Evolutionary conservation across 129 eudicot species (phyloP).

Genomic region (Flaveria sonorensis): DNA sequence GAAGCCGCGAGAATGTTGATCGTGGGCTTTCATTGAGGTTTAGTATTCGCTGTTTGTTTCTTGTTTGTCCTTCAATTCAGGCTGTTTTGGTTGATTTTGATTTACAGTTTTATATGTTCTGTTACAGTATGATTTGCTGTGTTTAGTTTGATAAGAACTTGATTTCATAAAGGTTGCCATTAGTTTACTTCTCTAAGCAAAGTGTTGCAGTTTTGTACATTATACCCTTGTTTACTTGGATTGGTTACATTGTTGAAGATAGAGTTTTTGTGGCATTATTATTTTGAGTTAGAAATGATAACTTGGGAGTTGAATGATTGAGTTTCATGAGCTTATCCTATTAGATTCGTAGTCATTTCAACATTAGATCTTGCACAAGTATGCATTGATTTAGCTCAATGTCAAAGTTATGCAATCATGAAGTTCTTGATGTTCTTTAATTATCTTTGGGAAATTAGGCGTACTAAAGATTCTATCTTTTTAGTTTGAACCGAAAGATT

Average conservation of each 20-base stretch:
- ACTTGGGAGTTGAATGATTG: background rate
- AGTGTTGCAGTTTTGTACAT: background rate
- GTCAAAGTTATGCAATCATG: constrained; percentile 3
- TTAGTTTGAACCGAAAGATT: background rate
- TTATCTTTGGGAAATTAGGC: background rate
- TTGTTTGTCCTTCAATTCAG: background rate
- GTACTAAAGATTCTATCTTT: constrained; percentile 18
- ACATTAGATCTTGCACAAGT: constrained; percentile 12
- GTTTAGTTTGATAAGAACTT: constrained; percentile 25
- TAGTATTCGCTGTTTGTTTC: constrained; percentile 14
- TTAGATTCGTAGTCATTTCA: background rate
- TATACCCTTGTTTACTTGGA: background rate
- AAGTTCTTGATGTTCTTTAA: background rate
- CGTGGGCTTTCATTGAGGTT: constrained; percentile 33
- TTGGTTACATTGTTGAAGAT: background rate
- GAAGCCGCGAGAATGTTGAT: constrained; percentile 33
- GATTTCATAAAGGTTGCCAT: constrained; percentile 19
- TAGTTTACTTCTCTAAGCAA: background rate
- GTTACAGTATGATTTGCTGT: constrained; percentile 7
- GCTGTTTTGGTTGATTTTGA: constrained; percentile 21
- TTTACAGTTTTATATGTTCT: constrained; percentile 13
- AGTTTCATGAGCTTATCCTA: background rate
- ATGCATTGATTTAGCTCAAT: constrained; percentile 8
- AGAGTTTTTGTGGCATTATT: too few species aligned
- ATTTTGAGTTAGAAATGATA: too few species aligned